phyloP scores from a whole-genome alignment of 2,329 filamentous ascomycete genomes.

The Trichoderma hamatum region DNA sequence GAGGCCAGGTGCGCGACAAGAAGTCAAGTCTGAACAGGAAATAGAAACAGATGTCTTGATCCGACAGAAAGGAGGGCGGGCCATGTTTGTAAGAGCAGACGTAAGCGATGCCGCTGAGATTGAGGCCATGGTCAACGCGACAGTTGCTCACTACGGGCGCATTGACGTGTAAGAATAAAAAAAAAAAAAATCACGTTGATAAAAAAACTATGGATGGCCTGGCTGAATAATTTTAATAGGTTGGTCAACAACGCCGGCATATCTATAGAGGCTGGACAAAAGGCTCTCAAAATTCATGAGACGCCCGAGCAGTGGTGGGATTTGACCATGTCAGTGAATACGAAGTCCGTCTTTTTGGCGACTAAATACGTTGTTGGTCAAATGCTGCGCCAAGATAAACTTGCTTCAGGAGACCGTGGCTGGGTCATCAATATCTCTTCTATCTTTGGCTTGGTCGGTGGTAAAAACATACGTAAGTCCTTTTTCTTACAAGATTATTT shows the following conservation, averaged over 20 bases:
- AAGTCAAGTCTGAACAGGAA: conserved; percentile 34
- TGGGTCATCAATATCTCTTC: conserved; percentile 56
- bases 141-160: conserved; percentile 38
- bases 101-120: conserved; percentile 44
- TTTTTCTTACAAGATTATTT: background rate
- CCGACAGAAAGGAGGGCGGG: conserved; percentile 37
- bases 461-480: conserved; percentile 33
- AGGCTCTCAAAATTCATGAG: conserved; percentile 48
- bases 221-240: conserved; percentile 32
- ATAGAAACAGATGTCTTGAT: conserved; percentile 46
- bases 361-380: conserved; percentile 51
- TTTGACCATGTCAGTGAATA: conserved; percentile 43
- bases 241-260: conserved; percentile 51
- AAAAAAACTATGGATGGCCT: background rate
- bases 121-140: conserved; percentile 40
- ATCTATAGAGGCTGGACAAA: conserved; percentile 40
- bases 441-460: conserved; percentile 46
- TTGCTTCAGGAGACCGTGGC: conserved; percentile 45
- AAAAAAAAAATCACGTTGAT: background rate
- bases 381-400: conserved; percentile 53
- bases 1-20: conserved; percentile 33
- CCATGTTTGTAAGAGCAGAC: conserved; percentile 49
- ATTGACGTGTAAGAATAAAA: conserved; percentile 46
- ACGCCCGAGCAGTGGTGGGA: conserved; percentile 51
- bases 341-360: conserved; percentile 43